Percentiles rank a stretch among this genome's conserved stretches.
Conservation (phyloP, 2,329 filamentous ascomycete genomes). For the Neurospora sp. region DNA sequence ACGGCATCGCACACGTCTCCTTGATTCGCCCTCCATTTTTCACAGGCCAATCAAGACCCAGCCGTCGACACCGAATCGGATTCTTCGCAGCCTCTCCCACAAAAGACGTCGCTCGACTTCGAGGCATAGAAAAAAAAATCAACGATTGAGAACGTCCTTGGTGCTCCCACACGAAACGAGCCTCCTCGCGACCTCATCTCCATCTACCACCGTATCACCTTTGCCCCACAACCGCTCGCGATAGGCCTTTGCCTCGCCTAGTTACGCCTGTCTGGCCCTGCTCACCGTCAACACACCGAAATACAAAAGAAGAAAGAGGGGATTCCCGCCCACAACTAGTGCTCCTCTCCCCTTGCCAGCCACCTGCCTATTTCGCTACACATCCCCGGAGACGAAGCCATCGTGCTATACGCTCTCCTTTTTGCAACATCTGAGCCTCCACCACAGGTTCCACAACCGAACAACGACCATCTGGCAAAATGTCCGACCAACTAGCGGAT, state of each 20-base stretch:
- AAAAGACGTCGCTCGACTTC: neutral
- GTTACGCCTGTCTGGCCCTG: neutral
- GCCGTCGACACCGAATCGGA: neutral
- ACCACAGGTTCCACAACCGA: neutral
- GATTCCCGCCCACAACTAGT: neutral
- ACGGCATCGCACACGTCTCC: neutral
- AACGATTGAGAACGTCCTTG: neutral
- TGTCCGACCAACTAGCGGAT: conserved; percentile 39
- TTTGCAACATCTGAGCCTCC: neutral
- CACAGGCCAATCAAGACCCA: neutral
- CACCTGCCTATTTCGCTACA: neutral
- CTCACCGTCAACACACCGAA: neutral
- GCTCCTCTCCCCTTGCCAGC: neutral
- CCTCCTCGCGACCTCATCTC: neutral
- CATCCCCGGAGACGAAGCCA: neutral
- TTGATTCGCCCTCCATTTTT: neutral
- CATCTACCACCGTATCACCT: neutral
- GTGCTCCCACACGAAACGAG: neutral
- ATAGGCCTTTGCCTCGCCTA: neutral
- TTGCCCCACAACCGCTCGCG: neutral
- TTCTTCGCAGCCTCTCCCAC: neutral
- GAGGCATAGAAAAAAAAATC: neutral
- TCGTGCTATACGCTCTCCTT: neutral
- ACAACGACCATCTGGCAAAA: conserved; percentile 19
- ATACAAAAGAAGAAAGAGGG: neutral